Evolutionary conservation across 2,329 filamentous ascomycete species (phyloP).

Genomic region (Aspergillus japonicus): DNA sequence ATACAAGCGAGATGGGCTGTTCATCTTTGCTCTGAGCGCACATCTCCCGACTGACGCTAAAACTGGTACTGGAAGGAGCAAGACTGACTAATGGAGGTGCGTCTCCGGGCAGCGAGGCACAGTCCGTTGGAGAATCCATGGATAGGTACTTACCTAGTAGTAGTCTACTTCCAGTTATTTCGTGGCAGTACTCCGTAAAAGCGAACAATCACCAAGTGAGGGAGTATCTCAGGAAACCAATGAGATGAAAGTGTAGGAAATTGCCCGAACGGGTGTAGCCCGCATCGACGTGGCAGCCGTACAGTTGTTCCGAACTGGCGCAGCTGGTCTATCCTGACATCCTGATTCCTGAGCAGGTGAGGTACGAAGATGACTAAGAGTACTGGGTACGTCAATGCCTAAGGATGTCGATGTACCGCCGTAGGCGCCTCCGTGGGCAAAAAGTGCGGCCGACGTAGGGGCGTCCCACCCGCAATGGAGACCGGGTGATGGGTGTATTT

Average conservation of each 20-base stretch:
- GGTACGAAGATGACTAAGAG: neutral
- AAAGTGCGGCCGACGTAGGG: conserved; percentile 4
- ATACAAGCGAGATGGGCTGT: conserved; percentile 7
- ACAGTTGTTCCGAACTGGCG: conserved; percentile 20
- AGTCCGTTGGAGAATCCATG: neutral
- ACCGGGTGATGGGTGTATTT: neutral
- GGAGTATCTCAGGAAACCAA: neutral
- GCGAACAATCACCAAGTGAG: too few species aligned
- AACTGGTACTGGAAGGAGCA: neutral
- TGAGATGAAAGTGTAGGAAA: neutral
- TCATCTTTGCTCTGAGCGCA: conserved; percentile 8
- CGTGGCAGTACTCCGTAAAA: too few species aligned
- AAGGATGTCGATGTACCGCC: conserved; percentile 9
- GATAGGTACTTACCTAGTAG: too few species aligned
- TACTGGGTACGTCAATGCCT: neutral
- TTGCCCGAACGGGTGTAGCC: conserved; percentile 21
- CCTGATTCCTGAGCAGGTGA: neutral
- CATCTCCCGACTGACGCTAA: conserved; percentile 1
- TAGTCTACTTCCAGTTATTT: too few species aligned
- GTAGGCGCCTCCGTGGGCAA: conserved; percentile 15
- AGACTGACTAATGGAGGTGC: conserved; percentile 1
- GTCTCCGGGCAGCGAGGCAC: too few species aligned
- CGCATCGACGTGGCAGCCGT: conserved; percentile 23
- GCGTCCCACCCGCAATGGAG: neutral
- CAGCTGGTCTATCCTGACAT: conserved; percentile 11